phyloP scores from a whole-genome alignment of 306 rosid species.

The Morella rubra region DNA sequence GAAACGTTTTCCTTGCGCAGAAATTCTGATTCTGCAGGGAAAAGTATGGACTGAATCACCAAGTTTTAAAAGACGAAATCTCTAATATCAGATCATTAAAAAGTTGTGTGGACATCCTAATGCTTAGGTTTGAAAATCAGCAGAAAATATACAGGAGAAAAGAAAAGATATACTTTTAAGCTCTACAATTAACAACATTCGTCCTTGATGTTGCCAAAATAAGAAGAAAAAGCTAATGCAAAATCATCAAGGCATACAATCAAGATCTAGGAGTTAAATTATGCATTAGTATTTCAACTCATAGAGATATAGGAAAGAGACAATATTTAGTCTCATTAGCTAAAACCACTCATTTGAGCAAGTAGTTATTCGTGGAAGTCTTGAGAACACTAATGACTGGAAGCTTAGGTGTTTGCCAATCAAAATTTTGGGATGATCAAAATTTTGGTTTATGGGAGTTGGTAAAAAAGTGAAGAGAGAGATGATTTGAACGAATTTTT shows the following conservation, averaged over 20 bases:
- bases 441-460: too few species aligned
- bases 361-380: neutral
- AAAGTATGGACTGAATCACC: constrained; percentile 10
- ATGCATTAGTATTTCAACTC: neutral
- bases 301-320: neutral
- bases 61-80: constrained; percentile 6
- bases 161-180: neutral
- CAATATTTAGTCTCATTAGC: neutral
- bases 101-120: neutral
- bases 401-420: too few species aligned
- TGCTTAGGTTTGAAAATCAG: neutral
- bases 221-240: neutral
- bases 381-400: too few species aligned
- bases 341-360: neutral
- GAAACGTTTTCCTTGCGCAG: neutral
- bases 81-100: neutral
- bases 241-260: neutral
- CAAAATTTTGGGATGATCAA: too few species aligned
- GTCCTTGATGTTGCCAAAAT: neutral
- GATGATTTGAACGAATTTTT: too few species aligned
- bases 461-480: too few species aligned
- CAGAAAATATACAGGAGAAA: neutral
- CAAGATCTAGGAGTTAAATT: neutral
- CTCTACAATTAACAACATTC: neutral
- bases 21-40: neutral